These are phyloP conservation scores for Parascedosporium putredinis DNA, from an alignment of 2,329 filamentous ascomycete species.

Conservation along the genomic window DNA sequence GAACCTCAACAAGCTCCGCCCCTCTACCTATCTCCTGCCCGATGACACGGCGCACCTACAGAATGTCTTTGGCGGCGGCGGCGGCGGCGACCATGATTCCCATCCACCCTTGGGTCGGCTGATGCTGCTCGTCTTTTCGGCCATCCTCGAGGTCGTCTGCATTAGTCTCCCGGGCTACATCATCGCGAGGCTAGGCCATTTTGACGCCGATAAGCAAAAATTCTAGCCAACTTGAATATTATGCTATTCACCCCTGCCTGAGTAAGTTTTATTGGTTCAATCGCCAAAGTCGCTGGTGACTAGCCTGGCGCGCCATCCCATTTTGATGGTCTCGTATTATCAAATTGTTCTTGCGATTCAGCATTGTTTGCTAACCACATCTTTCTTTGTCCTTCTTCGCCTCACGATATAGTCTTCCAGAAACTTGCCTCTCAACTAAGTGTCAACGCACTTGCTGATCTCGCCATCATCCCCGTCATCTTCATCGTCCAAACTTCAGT, in stretches of 20 bases:
- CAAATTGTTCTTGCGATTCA: background rate
- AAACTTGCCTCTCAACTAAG: conserved; percentile 93
- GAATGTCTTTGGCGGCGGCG: background rate
- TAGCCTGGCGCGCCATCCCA: background rate
- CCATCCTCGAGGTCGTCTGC: conserved; percentile 88
- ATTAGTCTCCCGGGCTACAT: conserved; percentile 92
- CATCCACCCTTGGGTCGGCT: conserved; percentile 62
- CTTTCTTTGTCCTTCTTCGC: too few relatives aligned
- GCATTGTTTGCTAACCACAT: too few relatives aligned
- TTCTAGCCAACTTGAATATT: conserved; percentile 95
- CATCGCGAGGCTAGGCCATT: conserved; percentile 79
- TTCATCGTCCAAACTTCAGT: conserved; percentile 81
- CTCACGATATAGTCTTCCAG: conserved; percentile 80
- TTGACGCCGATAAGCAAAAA: conserved; percentile 92
- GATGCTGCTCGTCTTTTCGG: conserved; percentile 80
- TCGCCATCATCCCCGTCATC: conserved; percentile 91
- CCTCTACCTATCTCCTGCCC: background rate
- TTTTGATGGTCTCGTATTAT: background rate
- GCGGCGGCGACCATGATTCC: conserved; percentile 26
- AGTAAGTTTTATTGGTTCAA: conserved; percentile 44
- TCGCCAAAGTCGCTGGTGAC: background rate
- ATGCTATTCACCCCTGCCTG: conserved; percentile 94
- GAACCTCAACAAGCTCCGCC: background rate
- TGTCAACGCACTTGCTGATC: conserved; percentile 77
- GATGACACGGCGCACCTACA: background rate